phyloP scores from a whole-genome alignment of 371 early-diverging fungal genomes.

The Mucor plumbeus region DNA sequence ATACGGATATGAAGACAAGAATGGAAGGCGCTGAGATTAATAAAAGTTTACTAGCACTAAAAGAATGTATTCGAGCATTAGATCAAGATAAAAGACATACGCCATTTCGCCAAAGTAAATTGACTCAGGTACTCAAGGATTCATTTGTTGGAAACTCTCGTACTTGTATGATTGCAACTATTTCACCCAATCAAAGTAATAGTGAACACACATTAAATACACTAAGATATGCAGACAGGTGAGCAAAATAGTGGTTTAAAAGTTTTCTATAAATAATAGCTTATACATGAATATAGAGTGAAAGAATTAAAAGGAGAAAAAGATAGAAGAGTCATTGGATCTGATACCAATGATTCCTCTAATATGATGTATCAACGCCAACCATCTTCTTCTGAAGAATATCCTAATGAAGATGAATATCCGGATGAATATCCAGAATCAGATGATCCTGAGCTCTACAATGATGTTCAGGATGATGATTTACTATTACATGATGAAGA shows the following conservation, averaged over 20 bases:
- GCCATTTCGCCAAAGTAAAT: conserved; percentile 97
- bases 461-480: conserved; percentile 38
- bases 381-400: conserved; percentile 29
- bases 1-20: conserved; percentile 85
- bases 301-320: conserved; percentile 85
- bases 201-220: conserved; percentile 99
- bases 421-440: conserved; percentile 35
- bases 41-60: conserved; percentile 96
- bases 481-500: conserved; percentile 49
- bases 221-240: conserved; percentile 96
- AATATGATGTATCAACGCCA: conserved; percentile 18
- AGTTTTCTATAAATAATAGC: neutral
- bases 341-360: conserved; percentile 12
- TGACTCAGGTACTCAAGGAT: conserved; percentile 97
- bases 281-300: conserved; percentile 59
- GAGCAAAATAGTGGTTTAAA: neutral
- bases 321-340: conserved; percentile 27
- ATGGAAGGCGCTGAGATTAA: conserved; percentile 99
- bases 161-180: conserved; percentile 98
- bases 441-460: conserved; percentile 38
- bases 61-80: conserved; percentile 98
- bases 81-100: conserved; percentile 95
- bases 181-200: conserved; percentile 91
- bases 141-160: conserved; percentile 97
- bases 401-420: conserved; percentile 36